Percentiles rank a stretch among this genome's conserved stretches.
phyloP scores from a whole-genome alignment of 177 flowering plant genomes.

The Vitis hybrid region DNA sequence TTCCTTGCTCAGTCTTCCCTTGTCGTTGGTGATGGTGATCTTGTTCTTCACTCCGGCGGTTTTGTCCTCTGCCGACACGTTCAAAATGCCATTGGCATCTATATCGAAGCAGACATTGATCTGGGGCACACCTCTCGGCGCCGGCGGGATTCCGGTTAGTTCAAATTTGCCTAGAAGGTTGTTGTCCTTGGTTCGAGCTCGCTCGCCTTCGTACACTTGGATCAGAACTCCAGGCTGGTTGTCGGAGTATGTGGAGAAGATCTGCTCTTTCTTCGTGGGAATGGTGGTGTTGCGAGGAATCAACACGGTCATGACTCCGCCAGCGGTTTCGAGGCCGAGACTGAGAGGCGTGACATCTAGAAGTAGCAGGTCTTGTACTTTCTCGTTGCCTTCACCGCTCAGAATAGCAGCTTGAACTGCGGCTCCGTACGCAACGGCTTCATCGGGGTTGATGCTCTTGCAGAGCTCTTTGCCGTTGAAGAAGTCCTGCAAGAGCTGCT shows the following conservation, averaged over 20 bases:
- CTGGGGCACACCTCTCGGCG: conserved; percentile 30
- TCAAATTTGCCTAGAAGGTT: conserved; percentile 28
- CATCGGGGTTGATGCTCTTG: conserved; percentile 29
- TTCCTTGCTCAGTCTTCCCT: conserved; percentile 27
- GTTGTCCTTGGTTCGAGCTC: conserved; percentile 27
- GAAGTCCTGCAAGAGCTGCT: conserved; percentile 26
- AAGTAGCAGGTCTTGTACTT: conserved; percentile 26
- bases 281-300: conserved; percentile 27
- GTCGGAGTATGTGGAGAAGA: conserved; percentile 29
- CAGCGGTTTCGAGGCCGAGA: conserved; percentile 26
- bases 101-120: conserved; percentile 26
- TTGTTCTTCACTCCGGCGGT: conserved; percentile 30
- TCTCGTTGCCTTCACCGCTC: conserved; percentile 26
- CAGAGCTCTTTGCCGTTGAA: conserved; percentile 34
- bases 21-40: conserved; percentile 31
- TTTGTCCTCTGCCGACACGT: conserved; percentile 26
- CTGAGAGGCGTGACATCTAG: conserved; percentile 31
- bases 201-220: conserved; percentile 29
- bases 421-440: conserved; percentile 30
- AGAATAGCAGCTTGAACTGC: conserved; percentile 30
- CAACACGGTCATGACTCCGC: conserved; percentile 23
- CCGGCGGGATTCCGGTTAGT: conserved; percentile 29
- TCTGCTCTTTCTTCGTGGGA: conserved; percentile 29
- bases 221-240: conserved; percentile 30
- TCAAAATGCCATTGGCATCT: conserved; percentile 26